Percentiles rank a stretch among this genome's conserved stretches.
phyloP scores from a whole-genome alignment of 202 grass and related monocot genomes.

The Bolboschoenoplectus hybrid region DNA sequence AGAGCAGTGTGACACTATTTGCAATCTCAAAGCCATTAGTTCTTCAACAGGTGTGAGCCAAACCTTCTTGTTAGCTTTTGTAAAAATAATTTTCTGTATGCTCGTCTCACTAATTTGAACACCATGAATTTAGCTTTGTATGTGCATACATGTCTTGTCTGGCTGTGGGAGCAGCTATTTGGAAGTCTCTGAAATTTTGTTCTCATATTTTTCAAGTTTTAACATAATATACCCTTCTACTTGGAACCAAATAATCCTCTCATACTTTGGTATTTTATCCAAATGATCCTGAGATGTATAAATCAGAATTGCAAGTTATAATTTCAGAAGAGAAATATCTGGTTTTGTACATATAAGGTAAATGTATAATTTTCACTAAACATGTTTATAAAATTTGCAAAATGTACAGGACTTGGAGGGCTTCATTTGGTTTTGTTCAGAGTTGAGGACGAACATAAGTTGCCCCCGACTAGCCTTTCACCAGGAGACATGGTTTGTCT shows the following conservation, averaged over 20 bases:
- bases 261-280: slow-evolving; percentile 9
- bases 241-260: not conserved
- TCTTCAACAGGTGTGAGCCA: slow-evolving; percentile 77
- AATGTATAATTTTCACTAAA: slow-evolving; percentile 25
- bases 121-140: not conserved
- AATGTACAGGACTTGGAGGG: slow-evolving; percentile 68
- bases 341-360: not conserved
- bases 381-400: slow-evolving; percentile 2
- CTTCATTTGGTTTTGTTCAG: slow-evolving; percentile 89
- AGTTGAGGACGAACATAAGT: slow-evolving; percentile 84
- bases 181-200: not conserved
- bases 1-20: slow-evolving; percentile 89
- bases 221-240: not conserved
- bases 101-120: not conserved
- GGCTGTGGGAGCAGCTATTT: not conserved
- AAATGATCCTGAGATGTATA: not conserved
- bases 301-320: not conserved
- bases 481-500: slow-evolving; percentile 95
- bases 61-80: slow-evolving; percentile 25
- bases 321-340: not conserved
- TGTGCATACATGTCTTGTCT: not conserved
- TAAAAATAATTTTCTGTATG: not conserved
- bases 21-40: slow-evolving; percentile 88
- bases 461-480: slow-evolving; percentile 82
- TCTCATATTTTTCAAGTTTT: not conserved